A percentile compares a stretch with the other conserved stretches of the same genome.
Conservation (phyloP, 1,139 yeast genomes). For the Debaryomyces udenii region DNA sequence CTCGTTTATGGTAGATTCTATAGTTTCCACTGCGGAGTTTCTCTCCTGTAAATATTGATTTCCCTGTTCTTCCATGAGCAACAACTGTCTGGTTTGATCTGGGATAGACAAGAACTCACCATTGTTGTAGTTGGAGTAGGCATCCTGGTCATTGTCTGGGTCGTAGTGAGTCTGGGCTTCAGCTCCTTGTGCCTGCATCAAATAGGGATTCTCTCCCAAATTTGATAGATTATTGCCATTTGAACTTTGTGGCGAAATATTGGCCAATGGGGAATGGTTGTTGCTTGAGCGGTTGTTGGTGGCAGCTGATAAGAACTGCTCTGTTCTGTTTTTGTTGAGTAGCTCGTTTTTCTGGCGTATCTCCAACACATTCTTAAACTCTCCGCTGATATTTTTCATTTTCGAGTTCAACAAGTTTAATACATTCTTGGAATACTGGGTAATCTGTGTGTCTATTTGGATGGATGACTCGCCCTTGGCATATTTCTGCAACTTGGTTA, state of each 20-base stretch:
- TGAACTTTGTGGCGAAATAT: slow-evolving; percentile 8
- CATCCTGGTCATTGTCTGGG: slow-evolving; percentile 40
- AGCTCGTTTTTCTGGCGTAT: slow-evolving; percentile 84
- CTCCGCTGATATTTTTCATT: slow-evolving; percentile 90
- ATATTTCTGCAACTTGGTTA: slow-evolving; percentile 65
- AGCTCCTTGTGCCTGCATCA: slow-evolving; percentile 24
- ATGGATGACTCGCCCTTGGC: slow-evolving; percentile 51
- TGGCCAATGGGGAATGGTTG: slow-evolving; percentile 29
- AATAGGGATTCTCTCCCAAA: slow-evolving; percentile 49
- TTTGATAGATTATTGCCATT: slow-evolving; percentile 12
- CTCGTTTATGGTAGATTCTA: slow-evolving; percentile 93
- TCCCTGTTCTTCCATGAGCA: slow-evolving; percentile 73
- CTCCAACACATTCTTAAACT: slow-evolving; percentile 85
- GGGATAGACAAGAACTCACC: slow-evolving; percentile 62
- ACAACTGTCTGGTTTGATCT: slow-evolving; percentile 74
- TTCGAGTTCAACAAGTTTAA: slow-evolving; percentile 83
- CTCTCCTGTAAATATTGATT: slow-evolving; percentile 80
- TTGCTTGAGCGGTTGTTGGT: slow-evolving; percentile 31
- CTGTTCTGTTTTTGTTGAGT: slow-evolving; percentile 79
- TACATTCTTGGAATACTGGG: slow-evolving; percentile 81
- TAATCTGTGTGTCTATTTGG: slow-evolving; percentile 59
- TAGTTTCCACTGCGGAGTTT: slow-evolving; percentile 89
- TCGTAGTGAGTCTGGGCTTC: slow-evolving; percentile 31
- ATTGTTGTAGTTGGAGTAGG: slow-evolving; percentile 27
- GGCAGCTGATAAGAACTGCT: slow-evolving; percentile 69